Evolutionary conservation across 192 early-diverging fungal genomes (phyloP), one percentile per base, ranked within the genome.

Genomic region (Coemansia sp.): DNA sequence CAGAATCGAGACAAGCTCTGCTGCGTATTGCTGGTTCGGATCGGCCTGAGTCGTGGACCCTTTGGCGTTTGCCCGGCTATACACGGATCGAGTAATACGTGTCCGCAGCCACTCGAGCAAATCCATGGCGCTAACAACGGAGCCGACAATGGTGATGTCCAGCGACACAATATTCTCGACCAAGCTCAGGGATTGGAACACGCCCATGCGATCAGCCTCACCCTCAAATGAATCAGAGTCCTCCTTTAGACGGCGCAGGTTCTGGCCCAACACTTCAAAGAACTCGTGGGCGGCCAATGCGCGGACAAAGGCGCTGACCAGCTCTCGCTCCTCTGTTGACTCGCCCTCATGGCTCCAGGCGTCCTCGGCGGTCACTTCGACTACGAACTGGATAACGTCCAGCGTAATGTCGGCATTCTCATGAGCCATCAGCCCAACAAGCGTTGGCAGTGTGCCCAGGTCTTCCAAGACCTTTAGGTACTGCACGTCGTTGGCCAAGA

Each of bases 341-440:
- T 89, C 71, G 62, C 89, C 81, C 18, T 83, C 77, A 67, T 68
- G 91, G 66, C 55, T 88, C 90, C 72, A 93, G 85, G 61, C 88
- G 66, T 98, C 95, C 70, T 97, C 95, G 72, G 96, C 95, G 11
- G 92, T 95, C 61, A 96, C 84, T 81, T 98, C 96, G 68, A 91
- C 93, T n/a, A 97, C 70, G 11, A 98, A 73, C 71, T 94, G 91
- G 44, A 98, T 87, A 1, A 93, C 89, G 33, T 90, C 90, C 39
- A 96, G 89, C 2, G 88, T 78, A 79, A 99, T 97, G 74, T 99
- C 97, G 18, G 90, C 92, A 81, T 99, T 99, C 55, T 97, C 95
- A 73, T 99, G 97, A 41, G 89, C 84, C 38, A 99, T 71, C 36
- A 98, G 84, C 2, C 89, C 88, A 18, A 95, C 75, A 18, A 97